Evolutionary conservation across 2,329 filamentous ascomycete genomes (phyloP), one percentile per base, ranked within the genome.

Genomic region (Sarocladium brachiariae): DNA sequence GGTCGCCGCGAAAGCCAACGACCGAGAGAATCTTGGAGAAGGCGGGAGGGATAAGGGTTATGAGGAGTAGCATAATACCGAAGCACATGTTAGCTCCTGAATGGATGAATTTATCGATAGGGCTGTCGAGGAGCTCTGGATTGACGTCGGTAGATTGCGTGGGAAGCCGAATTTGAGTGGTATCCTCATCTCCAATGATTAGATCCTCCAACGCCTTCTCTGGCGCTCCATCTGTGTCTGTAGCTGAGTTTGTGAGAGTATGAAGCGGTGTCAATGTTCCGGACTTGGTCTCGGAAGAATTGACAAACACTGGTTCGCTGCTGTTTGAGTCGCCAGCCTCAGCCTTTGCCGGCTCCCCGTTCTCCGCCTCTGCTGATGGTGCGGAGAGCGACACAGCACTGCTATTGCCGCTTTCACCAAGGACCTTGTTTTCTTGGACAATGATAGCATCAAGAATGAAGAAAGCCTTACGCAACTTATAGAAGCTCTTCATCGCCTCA

Each of bases 21-120:
- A 97, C 85, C 53, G 85, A 88, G 3, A 97, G 75, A 1, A 99
- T 78, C 51, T 83, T 86, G n/a, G 81, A 86, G 65, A 97, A 96
- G 0, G 91, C 82, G 0, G 93, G 93, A 0, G 93, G 95, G 1
- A 97, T 83, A 71, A 97, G 86, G 11, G 89, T 95, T n/a, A 97
- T 83, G 50, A 97, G 75, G 1, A 97, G 75, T 13, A 95, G 77
- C 1, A 97, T 71, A 27, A 95, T 78, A 2, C 93, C 93, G 60
- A 91, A 96, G 66, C 90, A 96, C 66, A 96, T 85, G 62, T 87
- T 93, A 4, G 84, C 81, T 9, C 90, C 92, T 0, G 89, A 91
- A 64, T 96, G 89, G 33, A 96, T 84, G 63, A 96, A 99, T 19
- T 86, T 70, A 64, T 97, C 92, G 16, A 92, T 80, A 0, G 87